Conservation (phyloP, 2,329 filamentous ascomycete species). For the Talaromyces marneffei region DNA sequence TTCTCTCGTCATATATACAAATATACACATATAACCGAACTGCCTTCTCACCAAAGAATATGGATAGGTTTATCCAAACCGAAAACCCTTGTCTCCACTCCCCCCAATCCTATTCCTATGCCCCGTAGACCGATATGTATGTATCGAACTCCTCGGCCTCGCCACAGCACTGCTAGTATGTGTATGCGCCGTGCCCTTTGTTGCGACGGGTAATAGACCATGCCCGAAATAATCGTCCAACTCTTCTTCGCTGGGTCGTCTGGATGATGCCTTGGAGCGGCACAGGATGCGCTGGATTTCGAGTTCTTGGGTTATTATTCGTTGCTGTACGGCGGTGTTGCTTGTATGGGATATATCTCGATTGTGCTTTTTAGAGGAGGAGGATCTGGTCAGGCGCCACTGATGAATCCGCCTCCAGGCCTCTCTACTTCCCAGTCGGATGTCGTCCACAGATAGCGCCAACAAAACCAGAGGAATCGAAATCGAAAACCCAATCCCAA, state of each 20-base stretch:
- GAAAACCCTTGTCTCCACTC: neutral
- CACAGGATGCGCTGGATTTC: slow-evolving; percentile 12
- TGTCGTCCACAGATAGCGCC: slow-evolving; percentile 43
- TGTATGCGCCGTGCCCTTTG: neutral
- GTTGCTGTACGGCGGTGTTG: neutral
- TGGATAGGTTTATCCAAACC: neutral
- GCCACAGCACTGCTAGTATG: neutral
- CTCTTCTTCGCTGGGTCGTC: slow-evolving; percentile 1
- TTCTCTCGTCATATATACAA: slow-evolving; percentile 1
- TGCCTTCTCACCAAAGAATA: no score
- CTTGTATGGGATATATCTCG: neutral
- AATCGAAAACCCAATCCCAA: slow-evolving; percentile 51
- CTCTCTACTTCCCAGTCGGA: slow-evolving; percentile 28
- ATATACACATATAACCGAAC: neutral
- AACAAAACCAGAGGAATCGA: slow-evolving; percentile 47
- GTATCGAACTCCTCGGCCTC: slow-evolving; percentile 2
- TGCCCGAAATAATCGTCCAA: slow-evolving; percentile 10
- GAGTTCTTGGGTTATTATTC: slow-evolving; percentile 4
- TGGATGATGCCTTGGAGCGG: neutral
- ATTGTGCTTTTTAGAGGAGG: neutral
- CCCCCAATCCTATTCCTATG: neutral
- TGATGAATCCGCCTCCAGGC: slow-evolving; percentile 20
- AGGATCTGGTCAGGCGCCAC: slow-evolving; percentile 17
- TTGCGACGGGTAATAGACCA: slow-evolving; percentile 9
- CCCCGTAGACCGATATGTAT: slow-evolving; percentile 6